Percentiles rank a stretch among this genome's conserved stretches.
Evolutionary conservation across 192 early-diverging fungal genomes (phyloP).

Genomic region (Oehlia diaphana): DNA sequence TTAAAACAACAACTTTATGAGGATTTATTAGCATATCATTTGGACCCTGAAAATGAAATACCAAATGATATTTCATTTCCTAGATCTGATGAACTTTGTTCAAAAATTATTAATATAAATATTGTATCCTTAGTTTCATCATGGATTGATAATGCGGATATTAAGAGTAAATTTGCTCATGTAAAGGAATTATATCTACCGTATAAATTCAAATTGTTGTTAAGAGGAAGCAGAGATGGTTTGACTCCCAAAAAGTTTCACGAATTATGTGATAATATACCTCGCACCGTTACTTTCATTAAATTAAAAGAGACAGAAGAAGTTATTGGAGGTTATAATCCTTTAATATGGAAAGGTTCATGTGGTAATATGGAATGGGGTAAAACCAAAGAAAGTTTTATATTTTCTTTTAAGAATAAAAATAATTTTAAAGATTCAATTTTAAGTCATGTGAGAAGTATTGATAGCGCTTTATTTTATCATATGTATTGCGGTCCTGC

Average conservation of each 20-base stretch:
- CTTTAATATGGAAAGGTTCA: neutral
- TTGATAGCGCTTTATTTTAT: neutral
- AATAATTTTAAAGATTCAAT: neutral
- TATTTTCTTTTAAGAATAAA: slow-evolving; percentile 7
- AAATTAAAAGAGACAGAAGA: neutral
- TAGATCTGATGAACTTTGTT: neutral
- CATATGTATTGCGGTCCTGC: neutral
- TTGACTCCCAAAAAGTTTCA: neutral
- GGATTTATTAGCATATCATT: neutral
- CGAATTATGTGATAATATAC: neutral
- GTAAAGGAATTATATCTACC: neutral
- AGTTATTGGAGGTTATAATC: slow-evolving; percentile 10
- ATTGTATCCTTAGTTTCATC: neutral
- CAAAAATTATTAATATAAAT: neutral
- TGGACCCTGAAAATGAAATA: neutral
- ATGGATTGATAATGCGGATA: neutral
- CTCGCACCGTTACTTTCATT: neutral
- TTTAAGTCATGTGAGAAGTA: neutral
- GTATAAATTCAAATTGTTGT: neutral
- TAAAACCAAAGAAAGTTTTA: neutral
- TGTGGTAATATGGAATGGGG: neutral
- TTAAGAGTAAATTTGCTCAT: neutral
- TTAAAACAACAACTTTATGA: neutral
- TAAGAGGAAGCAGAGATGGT: slow-evolving; percentile 4
- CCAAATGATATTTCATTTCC: neutral